These are phyloP conservation scores for Crinitomyces ghanaensis DNA, from an alignment of 805 yeast genomes.

Conservation along the genomic window DNA sequence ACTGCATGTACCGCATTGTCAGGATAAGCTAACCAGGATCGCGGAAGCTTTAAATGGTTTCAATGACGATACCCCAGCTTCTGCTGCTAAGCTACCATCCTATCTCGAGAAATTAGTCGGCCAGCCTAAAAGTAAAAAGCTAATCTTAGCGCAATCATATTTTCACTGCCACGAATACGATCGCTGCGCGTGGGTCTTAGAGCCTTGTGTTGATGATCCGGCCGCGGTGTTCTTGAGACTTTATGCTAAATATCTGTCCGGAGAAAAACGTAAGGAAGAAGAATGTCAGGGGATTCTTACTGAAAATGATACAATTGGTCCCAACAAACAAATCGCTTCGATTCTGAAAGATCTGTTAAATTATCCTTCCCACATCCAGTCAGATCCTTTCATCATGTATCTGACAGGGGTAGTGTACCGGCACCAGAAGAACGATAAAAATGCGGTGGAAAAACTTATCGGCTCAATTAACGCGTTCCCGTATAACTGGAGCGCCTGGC, in stretches of 20 bases:
- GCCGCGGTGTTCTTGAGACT: slow-evolving; percentile 42
- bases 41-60: slow-evolving; percentile 71
- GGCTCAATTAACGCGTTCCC: slow-evolving; percentile 60
- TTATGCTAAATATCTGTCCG: slow-evolving; percentile 60
- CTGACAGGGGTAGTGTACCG: slow-evolving; percentile 57
- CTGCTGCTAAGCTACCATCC: background rate
- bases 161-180: slow-evolving; percentile 81
- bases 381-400: slow-evolving; percentile 56
- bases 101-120: too few species aligned
- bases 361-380: too few species aligned
- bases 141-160: slow-evolving; percentile 56
- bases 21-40: slow-evolving; percentile 21
- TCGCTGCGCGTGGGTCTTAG: slow-evolving; percentile 53
- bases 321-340: slow-evolving; percentile 26
- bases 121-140: slow-evolving; percentile 29
- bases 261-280: slow-evolving; percentile 67
- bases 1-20: too few species aligned
- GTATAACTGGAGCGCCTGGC: slow-evolving; percentile 91
- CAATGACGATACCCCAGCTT: background rate
- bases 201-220: slow-evolving; percentile 37
- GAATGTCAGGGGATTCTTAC: slow-evolving; percentile 55
- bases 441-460: slow-evolving; percentile 52
- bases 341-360: slow-evolving; percentile 29
- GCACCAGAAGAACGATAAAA: slow-evolving; percentile 45
- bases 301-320: slow-evolving; percentile 18